phyloP scores from a whole-genome alignment of 208 protist genomes.

The Naegleria fowleri region DNA sequence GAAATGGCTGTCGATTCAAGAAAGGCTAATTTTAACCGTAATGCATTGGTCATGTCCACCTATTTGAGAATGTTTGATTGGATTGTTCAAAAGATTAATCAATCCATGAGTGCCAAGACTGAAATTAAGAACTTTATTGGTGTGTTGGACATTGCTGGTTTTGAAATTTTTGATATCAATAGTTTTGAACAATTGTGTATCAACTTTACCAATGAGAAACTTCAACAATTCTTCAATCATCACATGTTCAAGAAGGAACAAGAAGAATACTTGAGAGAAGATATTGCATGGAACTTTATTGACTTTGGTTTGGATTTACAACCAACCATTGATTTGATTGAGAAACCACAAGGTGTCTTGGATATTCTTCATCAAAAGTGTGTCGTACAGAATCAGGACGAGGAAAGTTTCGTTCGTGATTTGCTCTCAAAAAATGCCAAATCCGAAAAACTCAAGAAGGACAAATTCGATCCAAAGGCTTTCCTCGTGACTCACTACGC shows the following conservation, averaged over 20 bases:
- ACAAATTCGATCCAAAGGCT: slow-evolving; percentile 12
- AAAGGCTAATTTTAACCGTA: slow-evolving; percentile 52
- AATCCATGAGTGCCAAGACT: slow-evolving; percentile 37
- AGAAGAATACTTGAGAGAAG: slow-evolving; percentile 38
- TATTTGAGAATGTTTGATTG: slow-evolving; percentile 50
- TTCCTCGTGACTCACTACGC: slow-evolving; percentile 50
- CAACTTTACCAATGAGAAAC: slow-evolving; percentile 44
- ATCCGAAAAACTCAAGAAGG: background rate
- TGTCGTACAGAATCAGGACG: background rate
- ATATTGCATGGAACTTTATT: slow-evolving; percentile 26
- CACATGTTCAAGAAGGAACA: slow-evolving; percentile 45
- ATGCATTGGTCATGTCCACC: slow-evolving; percentile 54
- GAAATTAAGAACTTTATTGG: slow-evolving; percentile 74
- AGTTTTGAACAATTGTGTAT: slow-evolving; percentile 91
- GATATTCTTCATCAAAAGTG: slow-evolving; percentile 44
- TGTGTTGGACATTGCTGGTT: slow-evolving; percentile 90
- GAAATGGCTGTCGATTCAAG: background rate
- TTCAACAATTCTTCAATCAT: slow-evolving; percentile 44
- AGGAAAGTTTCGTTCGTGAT: slow-evolving; percentile 26
- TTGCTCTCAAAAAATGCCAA: background rate
- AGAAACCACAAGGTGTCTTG: slow-evolving; percentile 35
- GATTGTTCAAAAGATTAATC: slow-evolving; percentile 45
- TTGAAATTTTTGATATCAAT: slow-evolving; percentile 87
- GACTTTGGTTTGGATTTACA: slow-evolving; percentile 26
- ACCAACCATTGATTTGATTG: slow-evolving; percentile 31